Conservation (phyloP, 2,329 filamentous ascomycete genomes). For the Paraphaeosphaeria sporulosa region DNA sequence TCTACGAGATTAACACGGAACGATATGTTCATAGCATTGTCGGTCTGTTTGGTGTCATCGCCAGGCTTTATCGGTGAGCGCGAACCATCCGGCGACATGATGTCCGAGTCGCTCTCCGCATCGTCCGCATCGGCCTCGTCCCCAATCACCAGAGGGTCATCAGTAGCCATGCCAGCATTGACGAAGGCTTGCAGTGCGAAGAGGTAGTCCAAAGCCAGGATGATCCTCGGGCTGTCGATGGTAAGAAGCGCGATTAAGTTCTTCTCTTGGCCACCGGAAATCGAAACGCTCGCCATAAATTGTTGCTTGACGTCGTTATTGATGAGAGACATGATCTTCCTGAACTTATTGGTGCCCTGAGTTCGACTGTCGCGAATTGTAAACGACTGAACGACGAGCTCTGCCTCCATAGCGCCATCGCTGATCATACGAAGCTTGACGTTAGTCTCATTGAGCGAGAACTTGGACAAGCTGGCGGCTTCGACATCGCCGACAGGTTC, state of each 20-base stretch:
- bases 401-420: slow-evolving; percentile 89
- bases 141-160: slow-evolving; percentile 67
- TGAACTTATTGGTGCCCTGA: slow-evolving; percentile 90
- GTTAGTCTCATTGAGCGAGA: slow-evolving; percentile 91
- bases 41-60: slow-evolving; percentile 38
- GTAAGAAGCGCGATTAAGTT: slow-evolving; percentile 90
- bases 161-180: slow-evolving; percentile 69
- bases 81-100: slow-evolving; percentile 44
- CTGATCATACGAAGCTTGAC: slow-evolving; percentile 93
- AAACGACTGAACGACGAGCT: slow-evolving; percentile 91
- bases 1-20: slow-evolving; percentile 95
- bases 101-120: slow-evolving; percentile 48
- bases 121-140: slow-evolving; percentile 63
- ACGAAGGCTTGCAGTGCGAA: slow-evolving; percentile 87
- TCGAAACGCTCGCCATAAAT: slow-evolving; percentile 96
- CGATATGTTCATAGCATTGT: slow-evolving; percentile 73
- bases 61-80: slow-evolving; percentile 27
- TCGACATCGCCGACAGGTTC: slow-evolving; percentile 81
- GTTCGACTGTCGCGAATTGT: slow-evolving; percentile 93
- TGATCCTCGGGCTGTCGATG: slow-evolving; percentile 91
- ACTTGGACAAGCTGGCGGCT: slow-evolving; percentile 85
- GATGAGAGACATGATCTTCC: slow-evolving; percentile 96
- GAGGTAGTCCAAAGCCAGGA: slow-evolving; percentile 94
- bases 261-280: slow-evolving; percentile 82
- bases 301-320: slow-evolving; percentile 93